These are phyloP conservation scores for Neoarthrinium moseri DNA, from an alignment of 2,329 filamentous ascomycete genomes.

Conservation along the genomic window DNA sequence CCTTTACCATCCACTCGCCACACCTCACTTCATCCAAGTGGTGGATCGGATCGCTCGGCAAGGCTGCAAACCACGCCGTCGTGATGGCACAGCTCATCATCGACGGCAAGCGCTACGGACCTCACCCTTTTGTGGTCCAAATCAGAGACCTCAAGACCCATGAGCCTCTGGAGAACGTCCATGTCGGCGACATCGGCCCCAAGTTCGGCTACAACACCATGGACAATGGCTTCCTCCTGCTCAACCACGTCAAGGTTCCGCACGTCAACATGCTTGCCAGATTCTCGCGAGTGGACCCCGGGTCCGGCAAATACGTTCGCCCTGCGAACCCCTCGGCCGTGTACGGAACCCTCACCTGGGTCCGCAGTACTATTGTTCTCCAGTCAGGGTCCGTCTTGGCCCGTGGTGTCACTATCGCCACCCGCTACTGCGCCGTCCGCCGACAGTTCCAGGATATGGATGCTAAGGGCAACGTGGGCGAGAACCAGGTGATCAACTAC, in stretches of 20 bases:
- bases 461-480: slow-evolving; percentile 55
- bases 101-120: slow-evolving; percentile 66
- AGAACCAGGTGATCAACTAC: slow-evolving; percentile 78
- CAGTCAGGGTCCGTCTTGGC: slow-evolving; percentile 71
- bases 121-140: slow-evolving; percentile 77
- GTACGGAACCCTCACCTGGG: slow-evolving; percentile 75
- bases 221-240: slow-evolving; percentile 78
- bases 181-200: slow-evolving; percentile 78
- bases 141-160: slow-evolving; percentile 71
- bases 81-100: slow-evolving; percentile 78
- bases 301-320: slow-evolving; percentile 66
- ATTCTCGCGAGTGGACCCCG: slow-evolving; percentile 68
- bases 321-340: slow-evolving; percentile 66
- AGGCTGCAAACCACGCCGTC: slow-evolving; percentile 73
- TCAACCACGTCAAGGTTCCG: slow-evolving; percentile 74
- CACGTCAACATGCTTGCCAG: slow-evolving; percentile 71
- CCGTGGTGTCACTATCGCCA: slow-evolving; percentile 75
- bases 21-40: slow-evolving; percentile 75
- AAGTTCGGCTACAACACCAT: slow-evolving; percentile 80
- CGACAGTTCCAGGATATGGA: slow-evolving; percentile 79
- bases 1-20: slow-evolving; percentile 72
- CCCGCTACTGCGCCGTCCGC: slow-evolving; percentile 70
- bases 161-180: slow-evolving; percentile 64
- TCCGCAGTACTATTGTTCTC: slow-evolving; percentile 71
- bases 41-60: slow-evolving; percentile 80